Evolutionary conservation across 2,329 filamentous ascomycete species (phyloP).

Genomic region (Cadophora sp.): DNA sequence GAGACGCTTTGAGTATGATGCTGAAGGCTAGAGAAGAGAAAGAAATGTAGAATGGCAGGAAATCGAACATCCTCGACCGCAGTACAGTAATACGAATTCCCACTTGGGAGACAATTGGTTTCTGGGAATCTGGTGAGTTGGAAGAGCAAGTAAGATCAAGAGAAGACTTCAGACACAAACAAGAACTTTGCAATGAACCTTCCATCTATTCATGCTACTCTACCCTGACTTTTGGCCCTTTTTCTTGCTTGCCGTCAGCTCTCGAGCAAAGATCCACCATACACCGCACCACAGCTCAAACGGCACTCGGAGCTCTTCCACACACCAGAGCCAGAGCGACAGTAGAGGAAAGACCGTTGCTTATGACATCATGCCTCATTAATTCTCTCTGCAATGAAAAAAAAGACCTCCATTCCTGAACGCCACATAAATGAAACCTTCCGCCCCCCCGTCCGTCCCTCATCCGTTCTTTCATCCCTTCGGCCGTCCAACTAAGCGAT

Average conservation of each 20-base stretch:
- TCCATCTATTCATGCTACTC: constrained; percentile 1
- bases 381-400: not conserved
- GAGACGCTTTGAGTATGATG: not conserved
- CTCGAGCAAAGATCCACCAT: not conserved
- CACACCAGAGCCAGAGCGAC: not conserved
- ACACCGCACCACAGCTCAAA: too few species aligned
- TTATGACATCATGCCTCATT: not conserved
- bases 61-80: too few species aligned
- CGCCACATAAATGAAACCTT: not conserved
- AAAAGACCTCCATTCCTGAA: not conserved
- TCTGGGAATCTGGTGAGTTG: not conserved
- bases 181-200: not conserved
- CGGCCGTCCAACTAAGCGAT: not conserved
- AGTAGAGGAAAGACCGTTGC: not conserved
- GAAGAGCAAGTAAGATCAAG: not conserved
- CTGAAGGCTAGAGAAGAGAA: too few species aligned
- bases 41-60: too few species aligned
- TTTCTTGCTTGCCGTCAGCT: not conserved
- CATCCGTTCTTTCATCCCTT: not conserved
- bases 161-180: not conserved
- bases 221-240: not conserved
- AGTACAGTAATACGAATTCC: not conserved
- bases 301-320: not conserved
- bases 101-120: not conserved
- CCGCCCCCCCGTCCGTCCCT: not conserved